phyloP scores from a whole-genome alignment of 1,284 basidiomycete genomes.

The Marasmius oreades region DNA sequence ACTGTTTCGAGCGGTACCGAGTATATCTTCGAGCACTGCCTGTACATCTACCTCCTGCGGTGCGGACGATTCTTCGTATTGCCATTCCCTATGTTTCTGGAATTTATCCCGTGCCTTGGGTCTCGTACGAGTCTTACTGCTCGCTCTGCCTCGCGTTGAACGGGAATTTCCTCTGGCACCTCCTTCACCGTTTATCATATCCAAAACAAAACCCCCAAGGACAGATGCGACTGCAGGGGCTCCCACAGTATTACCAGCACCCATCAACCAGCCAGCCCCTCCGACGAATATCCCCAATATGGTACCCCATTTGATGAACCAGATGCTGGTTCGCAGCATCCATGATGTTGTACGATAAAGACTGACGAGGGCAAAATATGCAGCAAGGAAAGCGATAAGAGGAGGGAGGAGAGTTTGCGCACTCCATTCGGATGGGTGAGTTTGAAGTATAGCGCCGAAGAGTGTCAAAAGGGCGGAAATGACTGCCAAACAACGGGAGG shows the following conservation, averaged over 20 bases:
- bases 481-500: slow-evolving; percentile 52
- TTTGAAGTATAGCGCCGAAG: slow-evolving; percentile 41
- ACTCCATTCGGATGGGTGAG: slow-evolving; percentile 58
- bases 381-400: slow-evolving; percentile 63
- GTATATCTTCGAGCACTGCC: slow-evolving; percentile 40
- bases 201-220: slow-evolving; percentile 40
- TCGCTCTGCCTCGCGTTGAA: slow-evolving; percentile 23
- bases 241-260: slow-evolving; percentile 28
- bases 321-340: slow-evolving; percentile 62
- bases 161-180: slow-evolving; percentile 23
- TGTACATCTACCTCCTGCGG: slow-evolving; percentile 14
- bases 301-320: slow-evolving; percentile 72
- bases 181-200: slow-evolving; percentile 39
- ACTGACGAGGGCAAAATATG: slow-evolving; percentile 69
- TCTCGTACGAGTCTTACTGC: slow-evolving; percentile 20
- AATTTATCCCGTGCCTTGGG: slow-evolving; percentile 69
- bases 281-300: slow-evolving; percentile 51
- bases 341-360: slow-evolving; percentile 73
- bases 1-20: slow-evolving; percentile 31
- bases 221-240: slow-evolving; percentile 34
- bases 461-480: slow-evolving; percentile 47
- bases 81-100: slow-evolving; percentile 56
- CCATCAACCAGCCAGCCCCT: slow-evolving; percentile 49
- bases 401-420: slow-evolving; percentile 67
- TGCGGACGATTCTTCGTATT: slow-evolving; percentile 42